Evolutionary conservation across 495 filamentous ascomycete genomes (phyloP).

Genomic region (Xylaria castorea): DNA sequence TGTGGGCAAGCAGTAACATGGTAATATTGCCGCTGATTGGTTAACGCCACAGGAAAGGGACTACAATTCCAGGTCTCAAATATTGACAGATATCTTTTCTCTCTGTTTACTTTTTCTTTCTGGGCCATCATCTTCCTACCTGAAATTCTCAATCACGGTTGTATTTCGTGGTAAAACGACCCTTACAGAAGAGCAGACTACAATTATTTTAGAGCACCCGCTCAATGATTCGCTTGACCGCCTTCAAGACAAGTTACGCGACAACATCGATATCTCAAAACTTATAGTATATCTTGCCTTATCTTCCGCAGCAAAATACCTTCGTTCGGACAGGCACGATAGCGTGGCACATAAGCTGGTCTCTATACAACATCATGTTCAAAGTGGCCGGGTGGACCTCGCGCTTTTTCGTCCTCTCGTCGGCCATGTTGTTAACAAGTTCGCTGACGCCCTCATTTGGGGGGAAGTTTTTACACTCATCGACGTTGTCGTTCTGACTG

Average conservation of each 20-base stretch:
- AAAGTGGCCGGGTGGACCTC: not conserved
- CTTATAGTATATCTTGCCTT: not conserved
- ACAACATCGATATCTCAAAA: conserved; percentile 1
- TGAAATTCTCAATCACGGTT: conserved; percentile 7
- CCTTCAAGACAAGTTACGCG: conserved; percentile 4
- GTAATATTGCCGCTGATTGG: too few relatives aligned
- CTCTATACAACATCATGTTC: not conserved
- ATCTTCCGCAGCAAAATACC: not conserved
- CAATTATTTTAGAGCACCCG: conserved; percentile 8
- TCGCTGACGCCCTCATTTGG: not conserved
- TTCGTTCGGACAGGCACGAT: not conserved
- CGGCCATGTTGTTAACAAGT: not conserved
- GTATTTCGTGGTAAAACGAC: conserved; percentile 3
- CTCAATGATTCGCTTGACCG: conserved; percentile 16
- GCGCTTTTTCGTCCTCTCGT: not conserved
- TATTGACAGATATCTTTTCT: too few relatives aligned
- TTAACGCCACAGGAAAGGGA: too few relatives aligned
- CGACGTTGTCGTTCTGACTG: too few relatives aligned
- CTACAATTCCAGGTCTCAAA: too few relatives aligned
- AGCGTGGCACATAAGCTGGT: not conserved
- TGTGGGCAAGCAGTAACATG: too few relatives aligned
- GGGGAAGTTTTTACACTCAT: not conserved
- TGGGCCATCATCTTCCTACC: conserved; percentile 6
- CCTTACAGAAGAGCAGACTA: conserved; percentile 3
- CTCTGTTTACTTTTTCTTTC: too few relatives aligned